Base-by-base conservation (phyloP, 192 early-diverging fungal genomes). In the Coemansia sp. region DNA sequence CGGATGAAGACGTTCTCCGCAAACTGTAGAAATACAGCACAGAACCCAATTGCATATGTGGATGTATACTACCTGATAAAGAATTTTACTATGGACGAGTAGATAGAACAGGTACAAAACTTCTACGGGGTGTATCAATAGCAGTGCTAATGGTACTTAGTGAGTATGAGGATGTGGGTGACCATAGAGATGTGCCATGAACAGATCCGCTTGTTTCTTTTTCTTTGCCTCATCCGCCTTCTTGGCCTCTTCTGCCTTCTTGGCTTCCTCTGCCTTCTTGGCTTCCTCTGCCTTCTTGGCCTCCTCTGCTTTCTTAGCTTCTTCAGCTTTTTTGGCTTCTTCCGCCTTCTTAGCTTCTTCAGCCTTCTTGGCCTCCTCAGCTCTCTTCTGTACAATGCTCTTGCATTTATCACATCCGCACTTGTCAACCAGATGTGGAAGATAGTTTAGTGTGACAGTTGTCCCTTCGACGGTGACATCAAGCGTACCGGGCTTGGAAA, bases 351-450 rank as follows among this genome's bases (percentile, higher is more conserved):
- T 68, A 6, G 36, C 42, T 2, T 66, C 64, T 19, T 57, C 57
- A 21, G 60, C 73, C 63, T 75, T 75, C 54, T 66, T 70, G 21
- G 68, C 75, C 3, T 69, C 67, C 14, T 53, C 75, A 4, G 75
- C 70, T 17, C 68, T 66, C 32, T 64, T 72, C 31, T 67, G 52
- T 62, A 25, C 60, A 30, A 68, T 72, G 10, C 24, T 33, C 33
- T 60, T 65, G 62, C 75, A 77, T 17, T 52, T 72, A n/a, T 54
- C 66, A 50, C 75, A 77, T 1, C 32, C 61, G 70, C 75, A 77
- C 30, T 55, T 50, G 5, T 64, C 61, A 22, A 81, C 63, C 0
- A 50, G 24, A 17, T 81, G 78, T 11, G 78, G 73, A 6, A 54
- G 58, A 32, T 75, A 72, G 10, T 67, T 62, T 21, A 81, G 62